phyloP scores from a whole-genome alignment of 257 asterid genomes.

The Solanum clarkiae region DNA sequence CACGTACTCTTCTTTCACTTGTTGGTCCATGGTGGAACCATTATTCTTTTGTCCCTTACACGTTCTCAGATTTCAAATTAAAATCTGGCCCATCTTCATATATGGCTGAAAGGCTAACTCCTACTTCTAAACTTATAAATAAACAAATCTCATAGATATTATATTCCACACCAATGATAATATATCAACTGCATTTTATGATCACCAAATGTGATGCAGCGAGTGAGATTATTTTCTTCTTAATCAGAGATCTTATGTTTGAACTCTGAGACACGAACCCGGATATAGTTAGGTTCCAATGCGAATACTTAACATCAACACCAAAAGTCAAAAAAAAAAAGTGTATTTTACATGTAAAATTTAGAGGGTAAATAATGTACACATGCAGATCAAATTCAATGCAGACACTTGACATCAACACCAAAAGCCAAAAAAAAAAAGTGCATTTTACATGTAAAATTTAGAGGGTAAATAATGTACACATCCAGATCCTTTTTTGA shows the following conservation, averaged over 20 bases:
- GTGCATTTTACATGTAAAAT: neutral
- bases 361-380: neutral
- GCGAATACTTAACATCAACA: too few relatives aligned
- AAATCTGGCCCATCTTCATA: neutral
- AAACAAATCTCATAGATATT: too few relatives aligned
- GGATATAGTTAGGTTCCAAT: fast-evolving
- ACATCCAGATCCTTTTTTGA: neutral
- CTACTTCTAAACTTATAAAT: neutral
- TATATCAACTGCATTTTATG: too few relatives aligned
- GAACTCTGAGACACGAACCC: fast-evolving
- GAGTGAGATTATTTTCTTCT: too few relatives aligned
- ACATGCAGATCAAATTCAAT: neutral
- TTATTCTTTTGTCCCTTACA: neutral
- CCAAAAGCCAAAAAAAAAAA: too few relatives aligned
- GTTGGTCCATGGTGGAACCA: neutral
- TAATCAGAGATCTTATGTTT: too few relatives aligned
- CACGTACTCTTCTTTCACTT: neutral
- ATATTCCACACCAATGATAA: too few relatives aligned
- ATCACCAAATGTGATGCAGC: too few relatives aligned
- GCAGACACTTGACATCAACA: too few relatives aligned
- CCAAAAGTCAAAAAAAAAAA: too few relatives aligned
- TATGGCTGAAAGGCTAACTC: neutral
- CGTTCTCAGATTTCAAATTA: neutral
- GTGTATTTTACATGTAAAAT: neutral
- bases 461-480: neutral